These are phyloP conservation scores for Blastobotrys capitulatus DNA, from an alignment of 1,139 yeast genomes.

Conservation along the genomic window DNA sequence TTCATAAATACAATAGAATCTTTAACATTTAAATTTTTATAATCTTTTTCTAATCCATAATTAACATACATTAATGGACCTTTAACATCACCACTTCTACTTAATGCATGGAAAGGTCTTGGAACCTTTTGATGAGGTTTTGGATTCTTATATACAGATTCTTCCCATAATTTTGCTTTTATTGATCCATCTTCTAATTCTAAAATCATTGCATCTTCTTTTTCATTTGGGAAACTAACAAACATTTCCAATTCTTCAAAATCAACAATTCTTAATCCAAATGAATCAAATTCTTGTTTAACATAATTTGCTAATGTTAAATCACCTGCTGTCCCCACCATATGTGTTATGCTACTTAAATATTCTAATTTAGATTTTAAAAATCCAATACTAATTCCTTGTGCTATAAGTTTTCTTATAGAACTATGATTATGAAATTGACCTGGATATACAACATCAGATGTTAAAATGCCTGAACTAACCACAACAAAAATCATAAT, in stretches of 20 bases:
- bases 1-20: constrained; percentile 54
- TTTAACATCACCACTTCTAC: constrained; percentile 52
- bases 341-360: constrained; percentile 76
- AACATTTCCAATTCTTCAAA: constrained; percentile 48
- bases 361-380: constrained; percentile 71
- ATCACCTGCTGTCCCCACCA: constrained; percentile 86
- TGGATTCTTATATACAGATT: constrained; percentile 21
- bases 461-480: constrained; percentile 44
- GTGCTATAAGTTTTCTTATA: constrained; percentile 45
- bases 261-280: constrained; percentile 47
- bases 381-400: constrained; percentile 48
- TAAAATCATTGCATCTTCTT: constrained; percentile 24
- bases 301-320: constrained; percentile 62
- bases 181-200: constrained; percentile 16
- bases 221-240: constrained; percentile 51
- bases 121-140: constrained; percentile 27
- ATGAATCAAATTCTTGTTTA: constrained; percentile 49
- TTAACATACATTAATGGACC: constrained; percentile 56
- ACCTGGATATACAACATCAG: constrained; percentile 28
- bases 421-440: constrained; percentile 57
- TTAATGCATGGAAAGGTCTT: constrained; percentile 61
- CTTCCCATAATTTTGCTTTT: constrained; percentile 31
- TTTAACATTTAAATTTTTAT: constrained; percentile 35
- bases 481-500: constrained; percentile 52
- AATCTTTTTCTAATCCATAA: constrained; percentile 58